Base-by-base conservation (phyloP, 1,284 basidiomycete species). In the Neonothopanus nambi region DNA sequence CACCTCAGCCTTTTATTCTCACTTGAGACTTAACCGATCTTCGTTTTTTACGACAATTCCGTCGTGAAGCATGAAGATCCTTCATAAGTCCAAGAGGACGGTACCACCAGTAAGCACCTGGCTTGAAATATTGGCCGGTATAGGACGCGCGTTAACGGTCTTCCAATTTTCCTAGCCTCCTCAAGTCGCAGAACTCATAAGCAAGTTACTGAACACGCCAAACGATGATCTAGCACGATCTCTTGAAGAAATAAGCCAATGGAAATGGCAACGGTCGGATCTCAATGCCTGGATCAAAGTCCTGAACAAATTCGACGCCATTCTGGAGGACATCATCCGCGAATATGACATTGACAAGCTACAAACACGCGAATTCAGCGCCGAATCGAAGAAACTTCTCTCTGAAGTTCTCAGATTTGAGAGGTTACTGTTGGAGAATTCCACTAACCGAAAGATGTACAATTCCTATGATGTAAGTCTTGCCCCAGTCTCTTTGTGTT, bases 221-320 rank as follows among this genome's bases (percentile, higher is more conserved):
- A 83, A 82, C 54, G 81, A 90, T 48, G 81, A 89, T 61, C 73
- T 93, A 17, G 72, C 84, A 2, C 74, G 81, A 54, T 78, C 84
- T 54, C 77, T 94, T 43, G 72, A 78, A 40, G 70, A 79, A 59
- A 86, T 92, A 62, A 82, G 87, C 61, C 70, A 76, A 15, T 99
- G 97, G 97, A 88, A 84, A 70, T 99, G 93, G 89, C 93, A 95
- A 24, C 84, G 97, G 59, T 96, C 95, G 54, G 97, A 99, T 77
- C 81, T 99, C 56, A 94, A 98, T 74, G 89, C 92, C 54, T 99
- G 97, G 97, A 88, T 93, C 65, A 87, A 87, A 65, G 91, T 95
- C 54, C 84, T 99, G 46, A 96, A 99, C 78, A 91, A 92, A 68
- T 96, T 99, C 69, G 97, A 98, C 72, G 75, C 77, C 56, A 85